Conservation (phyloP, 805 yeast genomes). For the fission yeast (Schizosaccharomyces pombe) region DNA sequence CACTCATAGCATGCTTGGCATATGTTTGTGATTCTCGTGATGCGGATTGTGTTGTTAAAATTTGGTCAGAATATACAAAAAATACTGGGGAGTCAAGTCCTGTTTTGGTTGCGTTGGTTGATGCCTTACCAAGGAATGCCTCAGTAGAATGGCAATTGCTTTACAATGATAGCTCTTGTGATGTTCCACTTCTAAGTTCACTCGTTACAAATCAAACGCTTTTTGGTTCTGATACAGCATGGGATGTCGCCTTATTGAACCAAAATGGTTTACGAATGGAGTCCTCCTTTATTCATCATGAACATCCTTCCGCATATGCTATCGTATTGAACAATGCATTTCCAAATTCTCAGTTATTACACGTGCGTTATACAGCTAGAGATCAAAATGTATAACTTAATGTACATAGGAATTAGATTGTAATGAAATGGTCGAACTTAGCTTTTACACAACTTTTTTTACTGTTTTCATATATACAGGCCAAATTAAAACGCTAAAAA, state of each 20-base stretch:
- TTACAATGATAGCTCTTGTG: neutral
- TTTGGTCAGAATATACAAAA: conserved; percentile 15
- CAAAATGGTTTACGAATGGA: neutral
- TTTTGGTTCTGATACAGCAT: neutral
- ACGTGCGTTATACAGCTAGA: neutral
- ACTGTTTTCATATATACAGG: too few relatives aligned
- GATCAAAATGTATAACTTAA: too few relatives aligned
- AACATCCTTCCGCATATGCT: neutral
- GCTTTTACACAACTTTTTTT: too few relatives aligned
- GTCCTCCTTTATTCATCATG: neutral
- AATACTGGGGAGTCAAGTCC: conserved; percentile 7
- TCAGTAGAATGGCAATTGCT: conserved; percentile 35
- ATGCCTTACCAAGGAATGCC: conserved; percentile 38
- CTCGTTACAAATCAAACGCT: neutral
- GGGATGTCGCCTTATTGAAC: neutral
- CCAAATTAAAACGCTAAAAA: too few relatives aligned
- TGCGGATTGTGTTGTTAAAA: conserved; percentile 7
- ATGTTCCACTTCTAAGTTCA: neutral
- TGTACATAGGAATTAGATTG: too few relatives aligned
- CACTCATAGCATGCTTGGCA: conserved; percentile 20
- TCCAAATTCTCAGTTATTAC: neutral
- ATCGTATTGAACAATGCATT: neutral
- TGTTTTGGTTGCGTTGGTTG: conserved; percentile 31
- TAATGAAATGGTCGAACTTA: too few relatives aligned
- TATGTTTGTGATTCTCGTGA: conserved; percentile 31